Evolutionary conservation across 2,329 filamentous ascomycete species (phyloP).

Genomic region (Phaeosphaeriaceae sp.): DNA sequence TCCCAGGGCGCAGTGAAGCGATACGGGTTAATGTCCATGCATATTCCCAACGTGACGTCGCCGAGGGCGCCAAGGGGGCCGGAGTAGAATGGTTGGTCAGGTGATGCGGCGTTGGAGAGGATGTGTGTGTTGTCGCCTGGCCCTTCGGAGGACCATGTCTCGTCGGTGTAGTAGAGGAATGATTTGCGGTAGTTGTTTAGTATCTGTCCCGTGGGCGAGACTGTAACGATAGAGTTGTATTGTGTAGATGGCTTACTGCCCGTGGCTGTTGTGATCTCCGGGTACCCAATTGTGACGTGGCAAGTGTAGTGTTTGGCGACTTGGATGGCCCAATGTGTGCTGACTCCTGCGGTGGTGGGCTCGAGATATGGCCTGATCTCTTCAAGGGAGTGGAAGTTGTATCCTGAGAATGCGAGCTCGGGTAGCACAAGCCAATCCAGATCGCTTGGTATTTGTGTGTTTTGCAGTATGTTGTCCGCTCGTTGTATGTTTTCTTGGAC

Average conservation of each 20-base stretch:
- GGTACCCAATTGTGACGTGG: slow-evolving; percentile 75
- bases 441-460: slow-evolving; percentile 50
- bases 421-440: slow-evolving; percentile 77
- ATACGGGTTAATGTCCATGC: slow-evolving; percentile 70
- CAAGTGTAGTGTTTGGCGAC: slow-evolving; percentile 72
- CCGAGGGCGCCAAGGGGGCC: slow-evolving; percentile 45
- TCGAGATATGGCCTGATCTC: slow-evolving; percentile 76
- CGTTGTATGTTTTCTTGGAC: slow-evolving; percentile 73
- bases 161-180: slow-evolving; percentile 72
- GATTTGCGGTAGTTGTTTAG: slow-evolving; percentile 68
- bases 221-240: slow-evolving; percentile 67
- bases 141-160: slow-evolving; percentile 67
- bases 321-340: slow-evolving; percentile 73
- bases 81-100: slow-evolving; percentile 45
- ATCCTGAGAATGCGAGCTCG: slow-evolving; percentile 80
- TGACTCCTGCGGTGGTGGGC: slow-evolving; percentile 68
- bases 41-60: slow-evolving; percentile 55
- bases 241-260: slow-evolving; percentile 38
- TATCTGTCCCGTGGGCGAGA: slow-evolving; percentile 61
- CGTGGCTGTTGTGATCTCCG: slow-evolving; percentile 59
- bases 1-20: slow-evolving; percentile 65
- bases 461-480: slow-evolving; percentile 69
- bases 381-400: slow-evolving; percentile 75
- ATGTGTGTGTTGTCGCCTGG: slow-evolving; percentile 28
- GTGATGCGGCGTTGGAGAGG: slow-evolving; percentile 23